phyloP scores from a whole-genome alignment of 495 filamentous ascomycete genomes.

The Aspergillus sclerotioniger region DNA sequence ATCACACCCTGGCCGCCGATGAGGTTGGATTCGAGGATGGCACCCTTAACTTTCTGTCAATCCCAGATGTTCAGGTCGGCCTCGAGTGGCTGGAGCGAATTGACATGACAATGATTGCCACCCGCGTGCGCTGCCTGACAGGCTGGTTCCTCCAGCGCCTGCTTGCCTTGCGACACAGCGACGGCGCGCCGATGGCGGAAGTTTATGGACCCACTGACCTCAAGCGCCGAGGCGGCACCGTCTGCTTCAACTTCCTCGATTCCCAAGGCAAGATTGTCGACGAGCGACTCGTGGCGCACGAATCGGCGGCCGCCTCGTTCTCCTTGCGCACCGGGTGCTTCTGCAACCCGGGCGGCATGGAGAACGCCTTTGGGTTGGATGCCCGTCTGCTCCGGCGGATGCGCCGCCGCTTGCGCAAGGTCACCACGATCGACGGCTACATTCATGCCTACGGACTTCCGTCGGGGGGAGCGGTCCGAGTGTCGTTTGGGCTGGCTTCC shows the following conservation, averaged over 20 bases:
- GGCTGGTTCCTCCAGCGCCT: conserved; percentile 7
- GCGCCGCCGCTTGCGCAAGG: neutral
- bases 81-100: conserved; percentile 7
- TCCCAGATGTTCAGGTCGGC: conserved; percentile 9
- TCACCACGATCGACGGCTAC: conserved; percentile 4
- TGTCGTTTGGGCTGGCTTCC: conserved; percentile 11
- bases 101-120: conserved; percentile 1
- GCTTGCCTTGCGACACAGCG: conserved; percentile 3
- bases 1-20: conserved; percentile 1
- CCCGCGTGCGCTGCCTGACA: conserved; percentile 9
- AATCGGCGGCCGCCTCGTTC: conserved; percentile 4
- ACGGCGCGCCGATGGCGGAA: neutral
- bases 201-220: conserved; percentile 5
- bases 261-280: conserved; percentile 8
- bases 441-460: conserved; percentile 7
- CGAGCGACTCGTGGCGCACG: conserved; percentile 11
- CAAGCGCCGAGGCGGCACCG: conserved; percentile 4
- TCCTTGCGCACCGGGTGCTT: conserved; percentile 14
- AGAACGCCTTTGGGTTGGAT: conserved; percentile 5
- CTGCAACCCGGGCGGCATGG: conserved; percentile 10
- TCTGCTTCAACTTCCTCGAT: conserved; percentile 11
- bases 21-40: conserved; percentile 12
- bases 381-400: neutral
- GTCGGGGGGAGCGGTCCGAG: conserved; percentile 9
- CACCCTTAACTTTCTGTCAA: conserved; percentile 9